These are phyloP conservation scores for Akanthomyces muscarius DNA, from an alignment of 2,329 filamentous ascomycete genomes.

Conservation along the genomic window DNA sequence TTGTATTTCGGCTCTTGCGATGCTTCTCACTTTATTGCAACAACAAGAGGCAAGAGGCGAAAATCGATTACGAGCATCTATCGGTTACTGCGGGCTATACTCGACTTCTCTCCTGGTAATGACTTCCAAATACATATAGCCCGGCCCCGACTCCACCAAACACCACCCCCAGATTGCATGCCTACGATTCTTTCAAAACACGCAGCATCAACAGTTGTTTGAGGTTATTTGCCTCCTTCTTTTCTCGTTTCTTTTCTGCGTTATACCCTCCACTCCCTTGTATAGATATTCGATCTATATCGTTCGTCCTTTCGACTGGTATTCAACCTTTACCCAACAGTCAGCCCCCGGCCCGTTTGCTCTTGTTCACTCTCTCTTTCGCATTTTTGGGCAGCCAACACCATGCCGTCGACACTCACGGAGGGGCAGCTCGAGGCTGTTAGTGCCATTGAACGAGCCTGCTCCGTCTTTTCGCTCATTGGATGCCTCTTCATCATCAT, in stretches of 20 bases:
- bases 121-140: slow-evolving; percentile 11
- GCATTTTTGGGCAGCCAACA: not conserved
- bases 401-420: slow-evolving; percentile 16
- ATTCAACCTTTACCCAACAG: not conserved
- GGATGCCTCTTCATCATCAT: slow-evolving; percentile 68
- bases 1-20: not conserved
- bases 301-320: not conserved
- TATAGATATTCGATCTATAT: slow-evolving; percentile 6
- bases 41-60: not conserved
- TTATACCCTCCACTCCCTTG: not conserved
- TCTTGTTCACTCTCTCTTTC: not conserved
- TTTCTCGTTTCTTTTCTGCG: not conserved
- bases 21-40: not conserved
- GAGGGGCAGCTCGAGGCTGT: slow-evolving; percentile 49
- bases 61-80: not conserved
- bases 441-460: slow-evolving; percentile 60
- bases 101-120: not conserved
- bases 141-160: slow-evolving; percentile 11
- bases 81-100: not conserved
- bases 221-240: not conserved
- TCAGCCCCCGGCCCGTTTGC: not conserved
- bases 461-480: slow-evolving; percentile 66
- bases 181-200: not conserved
- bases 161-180: slow-evolving; percentile 3
- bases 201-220: slow-evolving; percentile 1